Percentiles rank a stretch among this genome's conserved stretches.
Evolutionary conservation across 2,329 filamentous ascomycete species (phyloP).

Genomic region (Myriosclerotinia curreyana): DNA sequence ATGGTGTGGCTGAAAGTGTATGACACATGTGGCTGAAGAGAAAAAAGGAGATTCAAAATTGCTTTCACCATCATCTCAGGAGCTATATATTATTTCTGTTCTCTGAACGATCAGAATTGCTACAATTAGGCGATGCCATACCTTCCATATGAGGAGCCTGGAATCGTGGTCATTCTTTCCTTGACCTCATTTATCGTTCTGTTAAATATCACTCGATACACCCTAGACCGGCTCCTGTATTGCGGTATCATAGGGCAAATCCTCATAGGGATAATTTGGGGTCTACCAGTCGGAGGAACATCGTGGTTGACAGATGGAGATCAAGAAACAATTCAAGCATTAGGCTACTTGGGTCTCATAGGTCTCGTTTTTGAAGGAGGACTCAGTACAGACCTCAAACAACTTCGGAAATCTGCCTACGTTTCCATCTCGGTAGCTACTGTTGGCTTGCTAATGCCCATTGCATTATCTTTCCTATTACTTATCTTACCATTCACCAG

Average conservation of each 20-base stretch:
- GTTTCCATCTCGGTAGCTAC: slow-evolving; percentile 61
- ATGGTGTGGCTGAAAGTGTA: neutral
- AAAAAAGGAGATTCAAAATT: neutral
- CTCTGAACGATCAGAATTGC: neutral
- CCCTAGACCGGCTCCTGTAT: slow-evolving; percentile 59
- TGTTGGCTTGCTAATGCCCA: slow-evolving; percentile 62
- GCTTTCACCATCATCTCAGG: too few species aligned
- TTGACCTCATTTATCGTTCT: slow-evolving; percentile 60
- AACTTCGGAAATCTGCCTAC: slow-evolving; percentile 55
- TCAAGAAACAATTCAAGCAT: slow-evolving; percentile 56
- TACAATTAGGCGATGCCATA: slow-evolving; percentile 28
- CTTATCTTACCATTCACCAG: slow-evolving; percentile 31
- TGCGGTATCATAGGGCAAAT: slow-evolving; percentile 73
- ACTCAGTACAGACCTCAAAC: slow-evolving; percentile 29
- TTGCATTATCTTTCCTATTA: slow-evolving; percentile 60
- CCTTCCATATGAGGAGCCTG: slow-evolving; percentile 61
- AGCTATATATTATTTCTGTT: neutral
- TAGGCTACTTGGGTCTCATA: slow-evolving; percentile 73
- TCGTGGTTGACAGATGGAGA: slow-evolving; percentile 53
- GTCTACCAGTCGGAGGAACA: slow-evolving; percentile 61
- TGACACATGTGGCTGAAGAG: neutral
- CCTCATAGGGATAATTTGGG: slow-evolving; percentile 67
- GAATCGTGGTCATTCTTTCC: slow-evolving; percentile 56
- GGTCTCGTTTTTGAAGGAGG: slow-evolving; percentile 63
- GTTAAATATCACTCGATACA: slow-evolving; percentile 56